phyloP scores from a whole-genome alignment of 805 yeast genomes.

The Saccharomyces jurei region DNA sequence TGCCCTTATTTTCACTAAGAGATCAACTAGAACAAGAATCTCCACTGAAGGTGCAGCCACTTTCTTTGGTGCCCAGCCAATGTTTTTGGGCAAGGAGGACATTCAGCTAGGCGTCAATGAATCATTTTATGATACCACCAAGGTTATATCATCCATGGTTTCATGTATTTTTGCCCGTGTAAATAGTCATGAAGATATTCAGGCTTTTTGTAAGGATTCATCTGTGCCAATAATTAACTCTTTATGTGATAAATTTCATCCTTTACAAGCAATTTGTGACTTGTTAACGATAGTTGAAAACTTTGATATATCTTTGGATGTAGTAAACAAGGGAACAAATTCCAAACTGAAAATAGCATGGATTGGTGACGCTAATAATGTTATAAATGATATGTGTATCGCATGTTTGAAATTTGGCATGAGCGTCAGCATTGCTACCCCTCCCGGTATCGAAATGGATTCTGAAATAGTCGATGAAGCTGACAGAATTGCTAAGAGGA shows the following conservation, averaged over 20 bases:
- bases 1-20: slow-evolving; percentile 77
- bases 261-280: slow-evolving; percentile 92
- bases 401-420: slow-evolving; percentile 84
- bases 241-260: slow-evolving; percentile 87
- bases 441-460: slow-evolving; percentile 61
- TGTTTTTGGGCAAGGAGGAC: slow-evolving; percentile 94
- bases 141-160: slow-evolving; percentile 89
- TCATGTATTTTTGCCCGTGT: slow-evolving; percentile 97
- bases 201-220: slow-evolving; percentile 67
- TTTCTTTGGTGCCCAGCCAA: slow-evolving; percentile 90
- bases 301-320: slow-evolving; percentile 37
- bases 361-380: slow-evolving; percentile 97
- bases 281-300: slow-evolving; percentile 76
- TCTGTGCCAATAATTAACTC: slow-evolving; percentile 89
- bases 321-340: slow-evolving; percentile 24
- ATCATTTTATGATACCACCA: slow-evolving; percentile 78
- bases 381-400: slow-evolving; percentile 83
- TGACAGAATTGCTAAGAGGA: slow-evolving; percentile 40
- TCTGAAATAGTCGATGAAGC: slow-evolving; percentile 48
- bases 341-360: slow-evolving; percentile 71
- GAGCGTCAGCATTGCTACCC: slow-evolving; percentile 76
- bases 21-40: slow-evolving; percentile 92
- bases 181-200: slow-evolving; percentile 73
- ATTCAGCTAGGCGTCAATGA: slow-evolving; percentile 96
- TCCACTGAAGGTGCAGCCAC: slow-evolving; percentile 92